Evolutionary conservation across 2,329 filamentous ascomycete species (phyloP).

Genomic region (Fusarium musae): DNA sequence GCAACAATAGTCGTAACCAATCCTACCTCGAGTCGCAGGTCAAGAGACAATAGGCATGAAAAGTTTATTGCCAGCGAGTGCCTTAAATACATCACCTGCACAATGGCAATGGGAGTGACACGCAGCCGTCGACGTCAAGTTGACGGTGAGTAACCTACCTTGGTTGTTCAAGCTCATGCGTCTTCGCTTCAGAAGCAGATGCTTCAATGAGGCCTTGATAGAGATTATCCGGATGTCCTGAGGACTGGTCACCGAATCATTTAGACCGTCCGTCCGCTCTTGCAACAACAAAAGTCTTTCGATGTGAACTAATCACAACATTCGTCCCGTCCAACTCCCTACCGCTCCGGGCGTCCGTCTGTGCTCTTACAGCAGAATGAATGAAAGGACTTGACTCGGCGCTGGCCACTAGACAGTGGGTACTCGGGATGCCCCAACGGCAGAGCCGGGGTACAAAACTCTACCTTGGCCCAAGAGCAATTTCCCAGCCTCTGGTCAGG

Average conservation of each 20-base stretch:
- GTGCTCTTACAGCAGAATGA: conserved; percentile 33
- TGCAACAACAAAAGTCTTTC: conserved; percentile 2
- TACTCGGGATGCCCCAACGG: conserved; percentile 21
- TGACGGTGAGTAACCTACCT: conserved; percentile 10
- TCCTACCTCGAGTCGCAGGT: conserved; percentile 10
- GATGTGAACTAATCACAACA: conserved; percentile 4
- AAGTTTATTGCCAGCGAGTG: conserved; percentile 16
- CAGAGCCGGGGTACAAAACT: conserved; percentile 36
- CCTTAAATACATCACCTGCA: conserved; percentile 25
- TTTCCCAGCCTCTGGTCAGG: conserved; percentile 40
- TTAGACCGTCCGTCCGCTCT: neutral
- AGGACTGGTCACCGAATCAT: conserved; percentile 3
- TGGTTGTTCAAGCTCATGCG: neutral
- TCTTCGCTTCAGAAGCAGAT: neutral
- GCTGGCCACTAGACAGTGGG: conserved; percentile 42
- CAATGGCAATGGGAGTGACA: conserved; percentile 2
- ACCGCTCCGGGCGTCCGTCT: conserved; percentile 20
- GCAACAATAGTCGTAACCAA: neutral
- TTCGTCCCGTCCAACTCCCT: neutral
- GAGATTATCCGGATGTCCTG: neutral
- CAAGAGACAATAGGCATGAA: conserved; percentile 11
- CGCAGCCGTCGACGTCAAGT: conserved; percentile 27
- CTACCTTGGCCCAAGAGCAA: conserved; percentile 38
- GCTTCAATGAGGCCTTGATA: neutral
- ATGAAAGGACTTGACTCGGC: conserved; percentile 39